These are phyloP conservation scores for Trichoderma sp. DNA, from an alignment of 2,329 filamentous ascomycete species.

Conservation along the genomic window DNA sequence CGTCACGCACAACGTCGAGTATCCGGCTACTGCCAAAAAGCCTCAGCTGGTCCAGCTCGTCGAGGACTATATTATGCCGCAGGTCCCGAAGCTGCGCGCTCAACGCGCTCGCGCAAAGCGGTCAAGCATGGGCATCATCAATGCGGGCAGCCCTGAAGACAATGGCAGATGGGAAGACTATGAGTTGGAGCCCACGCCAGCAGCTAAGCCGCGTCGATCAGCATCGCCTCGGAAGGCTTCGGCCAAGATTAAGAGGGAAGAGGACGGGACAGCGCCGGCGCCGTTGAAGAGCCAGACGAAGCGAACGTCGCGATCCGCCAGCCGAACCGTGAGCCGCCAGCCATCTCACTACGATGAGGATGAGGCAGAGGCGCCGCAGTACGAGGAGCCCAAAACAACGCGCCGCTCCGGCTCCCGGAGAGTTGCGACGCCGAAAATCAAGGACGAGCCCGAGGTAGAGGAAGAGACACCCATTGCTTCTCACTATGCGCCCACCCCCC, in stretches of 20 bases:
- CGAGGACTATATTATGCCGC: conserved; percentile 71
- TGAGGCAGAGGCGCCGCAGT: conserved; percentile 38
- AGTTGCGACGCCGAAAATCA: conserved; percentile 51
- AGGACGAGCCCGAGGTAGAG: conserved; percentile 48
- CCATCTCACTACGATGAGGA: conserved; percentile 49
- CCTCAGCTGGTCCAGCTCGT: conserved; percentile 81
- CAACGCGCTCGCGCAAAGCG: conserved; percentile 76
- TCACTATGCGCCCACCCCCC: not conserved
- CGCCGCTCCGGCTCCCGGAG: conserved; percentile 52
- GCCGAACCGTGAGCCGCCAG: conserved; percentile 54
- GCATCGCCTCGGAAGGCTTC: conserved; percentile 55
- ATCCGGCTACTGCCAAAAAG: conserved; percentile 90
- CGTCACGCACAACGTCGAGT: conserved; percentile 80
- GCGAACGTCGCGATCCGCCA: conserved; percentile 52
- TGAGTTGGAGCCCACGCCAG: conserved; percentile 49
- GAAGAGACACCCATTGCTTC: conserved; percentile 19
- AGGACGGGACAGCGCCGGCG: conserved; percentile 40
- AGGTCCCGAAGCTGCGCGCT: conserved; percentile 71
- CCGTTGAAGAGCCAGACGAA: conserved; percentile 49
- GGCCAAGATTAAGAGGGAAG: conserved; percentile 51
- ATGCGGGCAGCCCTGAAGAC: conserved; percentile 64
- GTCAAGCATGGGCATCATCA: conserved; percentile 79
- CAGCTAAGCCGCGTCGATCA: conserved; percentile 46
- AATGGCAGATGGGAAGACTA: conserved; percentile 61
- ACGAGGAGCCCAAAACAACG: conserved; percentile 38